phyloP scores from a whole-genome alignment of 2,329 filamentous ascomycete species.

The Colletotrichum theobromicola region DNA sequence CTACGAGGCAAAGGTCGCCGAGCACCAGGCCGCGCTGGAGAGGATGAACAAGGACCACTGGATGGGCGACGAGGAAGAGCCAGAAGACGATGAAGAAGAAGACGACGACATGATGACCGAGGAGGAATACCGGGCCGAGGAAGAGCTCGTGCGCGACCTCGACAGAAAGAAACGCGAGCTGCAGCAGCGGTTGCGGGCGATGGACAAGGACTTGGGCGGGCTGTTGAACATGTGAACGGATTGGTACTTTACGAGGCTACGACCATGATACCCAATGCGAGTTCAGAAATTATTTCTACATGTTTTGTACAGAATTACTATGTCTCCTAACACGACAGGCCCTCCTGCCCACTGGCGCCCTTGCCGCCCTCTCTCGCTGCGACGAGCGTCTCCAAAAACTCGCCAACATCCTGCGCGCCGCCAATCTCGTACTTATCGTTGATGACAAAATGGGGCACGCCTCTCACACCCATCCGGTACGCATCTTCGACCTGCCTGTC shows the following conservation, averaged over 20 bases:
- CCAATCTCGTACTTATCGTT: conserved; percentile 70
- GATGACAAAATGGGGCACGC: conserved; percentile 79
- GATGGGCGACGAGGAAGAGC: conserved; percentile 59
- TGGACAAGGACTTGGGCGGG: conserved; percentile 62
- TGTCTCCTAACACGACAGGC: conserved; percentile 7
- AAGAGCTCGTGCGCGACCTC: conserved; percentile 67
- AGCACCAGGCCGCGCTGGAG: conserved; percentile 76
- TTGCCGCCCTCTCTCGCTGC: conserved; percentile 41
- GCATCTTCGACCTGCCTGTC: conserved; percentile 60
- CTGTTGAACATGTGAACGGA: conserved; percentile 55
- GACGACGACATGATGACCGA: conserved; percentile 61
- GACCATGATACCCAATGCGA: conserved; percentile 12
- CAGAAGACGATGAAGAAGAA: conserved; percentile 44
- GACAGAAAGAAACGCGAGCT: conserved; percentile 62
- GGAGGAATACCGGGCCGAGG: conserved; percentile 71
- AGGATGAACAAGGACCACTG: conserved; percentile 72
- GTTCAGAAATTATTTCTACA: neutral
- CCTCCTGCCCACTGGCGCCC: neutral
- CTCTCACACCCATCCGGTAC: conserved; percentile 57
- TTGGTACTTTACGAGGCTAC: neutral
- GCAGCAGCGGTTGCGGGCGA: conserved; percentile 55
- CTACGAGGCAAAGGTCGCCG: conserved; percentile 80
- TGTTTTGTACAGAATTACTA: neutral
- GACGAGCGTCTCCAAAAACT: conserved; percentile 71
- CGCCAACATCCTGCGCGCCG: conserved; percentile 73